Percentiles rank a stretch among this genome's conserved stretches.
Evolutionary conservation across 164 flowering plant genomes (phyloP).

Genomic region (Aristolochia contorta): DNA sequence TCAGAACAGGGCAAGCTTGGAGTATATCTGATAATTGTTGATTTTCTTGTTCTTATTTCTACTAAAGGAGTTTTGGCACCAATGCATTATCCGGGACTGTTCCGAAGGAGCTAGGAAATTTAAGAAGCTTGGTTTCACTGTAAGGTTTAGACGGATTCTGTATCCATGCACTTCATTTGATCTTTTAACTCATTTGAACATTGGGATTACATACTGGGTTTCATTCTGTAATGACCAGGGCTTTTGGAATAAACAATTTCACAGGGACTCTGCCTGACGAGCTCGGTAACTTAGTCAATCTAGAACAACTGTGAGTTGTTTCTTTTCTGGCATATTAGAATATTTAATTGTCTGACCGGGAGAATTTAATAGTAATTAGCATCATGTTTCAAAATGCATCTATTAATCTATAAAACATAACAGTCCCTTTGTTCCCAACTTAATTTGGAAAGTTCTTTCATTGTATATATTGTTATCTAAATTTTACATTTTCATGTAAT

Average conservation of each 20-base stretch:
- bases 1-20: not conserved
- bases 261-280: conserved; percentile 6
- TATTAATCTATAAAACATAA: too few relatives aligned
- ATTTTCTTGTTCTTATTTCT: not conserved
- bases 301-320: conserved; percentile 4
- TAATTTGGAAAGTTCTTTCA: too few relatives aligned
- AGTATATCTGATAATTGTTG: not conserved
- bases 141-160: conserved; percentile 8
- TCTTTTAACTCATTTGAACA: not conserved
- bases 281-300: conserved; percentile 6
- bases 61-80: conserved; percentile 26
- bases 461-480: too few relatives aligned
- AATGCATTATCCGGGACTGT: conserved; percentile 34
- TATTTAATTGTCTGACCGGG: too few relatives aligned
- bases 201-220: not conserved
- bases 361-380: too few relatives aligned
- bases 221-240: not conserved
- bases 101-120: conserved; percentile 45
- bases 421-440: too few relatives aligned
- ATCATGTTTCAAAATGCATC: too few relatives aligned
- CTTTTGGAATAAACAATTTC: conserved; percentile 5
- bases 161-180: not conserved
- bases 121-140: conserved; percentile 35
- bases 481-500: too few relatives aligned
- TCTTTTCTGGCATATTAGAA: too few relatives aligned